Evolutionary conservation across 106 monocot genomes (phyloP), one percentile per base, ranked within the genome.

Genomic region (Dioscorea dumetorum): DNA sequence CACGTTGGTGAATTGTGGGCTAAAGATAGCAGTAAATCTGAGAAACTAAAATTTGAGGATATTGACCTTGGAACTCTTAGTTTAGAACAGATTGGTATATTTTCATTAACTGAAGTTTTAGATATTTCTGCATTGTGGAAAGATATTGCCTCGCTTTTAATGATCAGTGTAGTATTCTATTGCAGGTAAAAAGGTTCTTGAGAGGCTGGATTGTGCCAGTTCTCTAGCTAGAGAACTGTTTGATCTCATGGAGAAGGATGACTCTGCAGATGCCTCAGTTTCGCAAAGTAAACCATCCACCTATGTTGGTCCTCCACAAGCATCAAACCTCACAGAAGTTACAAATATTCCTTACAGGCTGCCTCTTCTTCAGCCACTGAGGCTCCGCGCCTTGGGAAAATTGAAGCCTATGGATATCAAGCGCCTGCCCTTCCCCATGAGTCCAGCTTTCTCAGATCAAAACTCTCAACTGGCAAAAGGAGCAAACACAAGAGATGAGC

Each of bases 81-180:
- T 22, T 33, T 24, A 19, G 64, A 71, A 2, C 62, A 76, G 41
- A 67, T 81, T 51, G 72, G 81, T 81, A 81, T 23, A 59, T 48
- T n/a, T 32, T 49, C 22, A 24, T 57, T 2, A 41, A 6, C 28
- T 28, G 28, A 28, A 28, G 28, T 41, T 41, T 41, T 41, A 41
- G 41, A 41, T 6, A 41, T 1, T 41, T 41, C 41, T 10, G 6
- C 41, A 41, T 41, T 41, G 41, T 41, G 6, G 5, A 41, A 41
- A 41, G 41, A 41, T 41, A 6, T 41, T 41, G 41, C 41, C 10
- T 6, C 41, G 6, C 41, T 41, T 28, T 41, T 41, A 41, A 41
- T 41, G 41, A 41, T 41, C 41, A 41, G 41, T 58, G 32, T 58
- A 22, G 14, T 50, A 21, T 63, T 31, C 22, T 50, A 22, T 22